A percentile compares a stretch with the other conserved stretches of the same genome.
Evolutionary conservation across 2,329 filamentous ascomycete genomes (phyloP).

Genomic region (Ophiocordyceps australis): DNA sequence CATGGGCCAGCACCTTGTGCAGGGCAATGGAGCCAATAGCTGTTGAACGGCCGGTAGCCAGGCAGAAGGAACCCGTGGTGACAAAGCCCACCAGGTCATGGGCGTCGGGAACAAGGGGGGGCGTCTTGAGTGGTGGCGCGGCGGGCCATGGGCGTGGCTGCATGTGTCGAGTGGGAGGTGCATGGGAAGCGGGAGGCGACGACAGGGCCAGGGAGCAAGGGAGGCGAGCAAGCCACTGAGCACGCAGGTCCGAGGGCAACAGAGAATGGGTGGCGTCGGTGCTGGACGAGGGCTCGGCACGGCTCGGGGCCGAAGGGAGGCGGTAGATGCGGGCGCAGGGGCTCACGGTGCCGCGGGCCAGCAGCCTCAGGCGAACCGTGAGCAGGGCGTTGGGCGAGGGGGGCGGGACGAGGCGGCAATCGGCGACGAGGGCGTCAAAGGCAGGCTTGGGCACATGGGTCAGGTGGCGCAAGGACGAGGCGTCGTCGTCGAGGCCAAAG

Average conservation of each 20-base stretch:
- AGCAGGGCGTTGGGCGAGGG: constrained; percentile 24
- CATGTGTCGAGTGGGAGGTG: constrained; percentile 27
- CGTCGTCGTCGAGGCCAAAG: constrained; percentile 17
- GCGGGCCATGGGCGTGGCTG: constrained; percentile 13
- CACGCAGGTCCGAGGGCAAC: constrained; percentile 34
- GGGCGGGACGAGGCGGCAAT: constrained; percentile 4
- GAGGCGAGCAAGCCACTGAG: constrained; percentile 51
- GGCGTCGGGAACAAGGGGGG: constrained; percentile 52
- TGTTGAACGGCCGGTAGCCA: constrained; percentile 56
- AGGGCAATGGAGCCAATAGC: constrained; percentile 57
- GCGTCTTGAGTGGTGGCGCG: constrained; percentile 14
- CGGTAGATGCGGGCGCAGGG: constrained; percentile 73
- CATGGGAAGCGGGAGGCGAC: constrained; percentile 18
- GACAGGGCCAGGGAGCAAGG: constrained; percentile 5
- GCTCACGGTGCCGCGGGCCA: constrained; percentile 50
- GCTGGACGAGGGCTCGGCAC: constrained; percentile 24
- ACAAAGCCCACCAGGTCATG: constrained; percentile 78
- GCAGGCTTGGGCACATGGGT: constrained; percentile 8
- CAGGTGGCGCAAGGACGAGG: constrained; percentile 5
- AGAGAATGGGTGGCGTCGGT: constrained; percentile 8
- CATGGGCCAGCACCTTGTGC: constrained; percentile 27
- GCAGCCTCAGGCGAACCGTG: constrained; percentile 47
- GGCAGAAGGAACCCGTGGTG: constrained; percentile 68
- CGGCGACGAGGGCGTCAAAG: constrained; percentile 12
- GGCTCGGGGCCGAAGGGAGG: constrained; percentile 30